Conservation (phyloP, 2,329 filamentous ascomycete genomes). For the Mariannaea sp. region DNA sequence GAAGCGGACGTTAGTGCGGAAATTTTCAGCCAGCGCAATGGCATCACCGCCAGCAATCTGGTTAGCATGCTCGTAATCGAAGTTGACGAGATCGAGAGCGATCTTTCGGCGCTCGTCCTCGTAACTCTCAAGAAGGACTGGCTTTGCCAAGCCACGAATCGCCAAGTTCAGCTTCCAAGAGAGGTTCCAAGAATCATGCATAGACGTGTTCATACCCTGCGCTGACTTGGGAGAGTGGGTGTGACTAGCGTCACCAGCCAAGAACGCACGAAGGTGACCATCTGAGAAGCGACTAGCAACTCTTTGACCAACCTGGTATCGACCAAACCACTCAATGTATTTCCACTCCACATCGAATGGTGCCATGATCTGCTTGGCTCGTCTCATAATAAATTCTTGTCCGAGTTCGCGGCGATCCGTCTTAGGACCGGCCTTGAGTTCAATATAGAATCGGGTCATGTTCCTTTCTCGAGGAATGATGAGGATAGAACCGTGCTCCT, state of each 20-base stretch:
- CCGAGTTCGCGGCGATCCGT: conserved; percentile 49
- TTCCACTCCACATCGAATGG: conserved; percentile 63
- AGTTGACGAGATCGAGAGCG: conserved; percentile 62
- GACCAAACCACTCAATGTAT: conserved; percentile 71
- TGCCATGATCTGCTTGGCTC: conserved; percentile 64
- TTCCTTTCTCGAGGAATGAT: conserved; percentile 75
- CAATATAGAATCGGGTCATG: conserved; percentile 69
- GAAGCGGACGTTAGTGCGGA: conserved; percentile 72
- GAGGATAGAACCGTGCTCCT: conserved; percentile 70
- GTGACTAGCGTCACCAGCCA: conserved; percentile 72
- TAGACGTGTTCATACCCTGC: conserved; percentile 68
- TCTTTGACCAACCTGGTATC: conserved; percentile 72
- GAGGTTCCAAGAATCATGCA: conserved; percentile 66
- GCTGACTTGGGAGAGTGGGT: conserved; percentile 75
- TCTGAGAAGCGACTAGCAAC: conserved; percentile 72
- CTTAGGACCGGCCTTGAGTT: conserved; percentile 55
- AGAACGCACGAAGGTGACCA: conserved; percentile 64
- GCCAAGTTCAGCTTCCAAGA: conserved; percentile 57
- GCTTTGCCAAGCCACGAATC: conserved; percentile 60
- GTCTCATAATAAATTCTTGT: conserved; percentile 72
- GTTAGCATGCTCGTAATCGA: conserved; percentile 62
- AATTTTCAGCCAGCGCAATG: conserved; percentile 68
- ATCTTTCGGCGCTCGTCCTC: conserved; percentile 67
- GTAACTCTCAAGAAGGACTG: conserved; percentile 62
- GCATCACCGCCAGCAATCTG: conserved; percentile 66